A percentile compares a stretch with the other conserved stretches of the same genome.
Evolutionary conservation across 768 basidiomycete species (phyloP).

Genomic region (Leccinum uliginosum): DNA sequence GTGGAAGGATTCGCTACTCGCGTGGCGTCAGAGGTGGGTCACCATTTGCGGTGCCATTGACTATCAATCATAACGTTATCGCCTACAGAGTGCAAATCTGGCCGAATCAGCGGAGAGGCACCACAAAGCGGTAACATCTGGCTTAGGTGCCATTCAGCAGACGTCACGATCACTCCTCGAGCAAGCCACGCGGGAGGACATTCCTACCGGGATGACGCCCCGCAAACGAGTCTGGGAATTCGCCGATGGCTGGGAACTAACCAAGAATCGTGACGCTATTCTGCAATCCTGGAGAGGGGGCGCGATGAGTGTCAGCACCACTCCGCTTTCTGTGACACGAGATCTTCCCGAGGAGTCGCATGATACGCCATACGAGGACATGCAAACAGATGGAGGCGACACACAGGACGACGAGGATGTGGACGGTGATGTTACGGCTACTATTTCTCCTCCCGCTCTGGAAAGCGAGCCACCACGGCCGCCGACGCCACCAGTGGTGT

Average conservation of each 20-base stretch:
- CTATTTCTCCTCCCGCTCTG: constrained; percentile 7
- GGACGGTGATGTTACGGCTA: constrained; percentile 21
- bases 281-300: constrained; percentile 48
- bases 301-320: constrained; percentile 30
- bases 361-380: constrained; percentile 13
- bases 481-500: constrained; percentile 25
- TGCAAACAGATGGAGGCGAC: constrained; percentile 22
- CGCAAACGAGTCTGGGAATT: constrained; percentile 71
- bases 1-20: constrained; percentile 39
- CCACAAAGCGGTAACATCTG: constrained; percentile 36
- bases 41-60: neutral
- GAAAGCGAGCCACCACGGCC: constrained; percentile 10
- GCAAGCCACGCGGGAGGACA: constrained; percentile 59
- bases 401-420: constrained; percentile 9
- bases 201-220: constrained; percentile 70
- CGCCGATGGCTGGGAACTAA: constrained; percentile 67
- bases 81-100: constrained; percentile 39
- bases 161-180: constrained; percentile 49
- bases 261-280: constrained; percentile 56
- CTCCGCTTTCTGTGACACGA: constrained; percentile 36
- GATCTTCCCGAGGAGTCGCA: constrained; percentile 31
- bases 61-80: neutral
- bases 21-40: constrained; percentile 51
- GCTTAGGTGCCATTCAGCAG: constrained; percentile 47
- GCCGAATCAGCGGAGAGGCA: constrained; percentile 40